Conservation (phyloP, 345 rosid species). For the Isatis tinctoria region DNA sequence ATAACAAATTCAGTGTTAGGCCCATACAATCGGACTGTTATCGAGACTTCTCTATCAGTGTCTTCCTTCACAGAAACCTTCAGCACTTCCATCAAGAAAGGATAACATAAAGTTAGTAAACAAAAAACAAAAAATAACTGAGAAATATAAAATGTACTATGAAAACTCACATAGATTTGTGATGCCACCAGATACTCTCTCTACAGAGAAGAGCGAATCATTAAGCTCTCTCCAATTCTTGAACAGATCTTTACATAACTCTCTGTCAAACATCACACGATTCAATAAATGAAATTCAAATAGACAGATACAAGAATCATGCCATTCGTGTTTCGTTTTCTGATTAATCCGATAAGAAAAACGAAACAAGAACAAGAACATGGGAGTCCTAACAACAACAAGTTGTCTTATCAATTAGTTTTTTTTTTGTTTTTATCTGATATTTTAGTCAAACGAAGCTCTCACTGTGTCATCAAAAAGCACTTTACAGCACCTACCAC, state of each 20-base stretch:
- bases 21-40: conserved; percentile 86
- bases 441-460: conserved; percentile 9
- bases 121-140: neutral
- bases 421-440: neutral
- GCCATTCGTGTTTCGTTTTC: neutral
- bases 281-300: neutral
- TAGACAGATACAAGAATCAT: neutral
- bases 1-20: conserved; percentile 92
- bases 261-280: conserved; percentile 39
- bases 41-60: conserved; percentile 39
- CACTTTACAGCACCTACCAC: neutral
- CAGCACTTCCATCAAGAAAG: conserved; percentile 48
- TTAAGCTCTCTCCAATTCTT: conserved; percentile 65
- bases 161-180: conserved; percentile 75
- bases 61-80: conserved; percentile 81
- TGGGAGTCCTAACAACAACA: neutral
- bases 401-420: neutral
- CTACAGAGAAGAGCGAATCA: conserved; percentile 59
- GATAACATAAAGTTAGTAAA: neutral
- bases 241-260: conserved; percentile 82
- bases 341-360: neutral
- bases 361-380: neutral
- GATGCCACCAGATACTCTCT: conserved; percentile 90
- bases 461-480: conserved; percentile 1
- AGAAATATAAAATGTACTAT: neutral